Evolutionary conservation across 306 rosid genomes (phyloP).

Genomic region (Purshia tridentata): DNA sequence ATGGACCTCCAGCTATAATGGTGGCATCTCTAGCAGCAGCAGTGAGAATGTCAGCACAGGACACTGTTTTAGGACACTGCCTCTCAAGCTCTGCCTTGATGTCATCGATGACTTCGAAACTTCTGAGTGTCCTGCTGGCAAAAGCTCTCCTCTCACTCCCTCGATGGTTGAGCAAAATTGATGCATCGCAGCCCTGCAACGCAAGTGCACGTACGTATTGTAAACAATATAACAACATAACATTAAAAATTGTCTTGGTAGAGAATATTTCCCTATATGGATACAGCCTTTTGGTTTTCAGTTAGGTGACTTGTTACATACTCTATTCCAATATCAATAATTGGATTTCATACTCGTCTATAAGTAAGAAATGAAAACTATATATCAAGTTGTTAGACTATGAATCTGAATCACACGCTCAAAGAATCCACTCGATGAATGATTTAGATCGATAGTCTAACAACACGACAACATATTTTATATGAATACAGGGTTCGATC

Average conservation of each 20-base stretch:
- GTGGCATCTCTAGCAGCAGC: constrained; percentile 91
- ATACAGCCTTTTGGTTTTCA: too few species aligned
- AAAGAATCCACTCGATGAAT: background rate
- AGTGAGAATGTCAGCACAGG: constrained; percentile 85
- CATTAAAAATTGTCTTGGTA: background rate
- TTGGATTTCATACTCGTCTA: too few species aligned
- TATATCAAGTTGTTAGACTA: too few species aligned
- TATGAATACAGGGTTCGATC: too few species aligned
- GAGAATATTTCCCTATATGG: background rate
- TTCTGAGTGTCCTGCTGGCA: constrained; percentile 68
- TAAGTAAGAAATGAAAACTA: background rate
- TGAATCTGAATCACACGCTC: background rate
- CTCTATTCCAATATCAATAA: too few species aligned
- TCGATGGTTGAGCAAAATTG: constrained; percentile 53
- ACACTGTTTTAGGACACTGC: constrained; percentile 73
- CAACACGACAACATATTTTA: too few species aligned
- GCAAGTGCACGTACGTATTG: background rate
- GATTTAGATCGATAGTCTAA: background rate
- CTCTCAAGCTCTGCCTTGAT: constrained; percentile 62
- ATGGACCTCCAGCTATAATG: constrained; percentile 75
- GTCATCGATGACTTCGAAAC: constrained; percentile 67
- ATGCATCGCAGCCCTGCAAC: constrained; percentile 80
- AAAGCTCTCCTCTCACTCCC: constrained; percentile 63
- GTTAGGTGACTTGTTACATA: too few species aligned
- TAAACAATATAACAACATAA: background rate